phyloP scores from a whole-genome alignment of 805 yeast species.

The Metschnikowia cerradonensis region DNA sequence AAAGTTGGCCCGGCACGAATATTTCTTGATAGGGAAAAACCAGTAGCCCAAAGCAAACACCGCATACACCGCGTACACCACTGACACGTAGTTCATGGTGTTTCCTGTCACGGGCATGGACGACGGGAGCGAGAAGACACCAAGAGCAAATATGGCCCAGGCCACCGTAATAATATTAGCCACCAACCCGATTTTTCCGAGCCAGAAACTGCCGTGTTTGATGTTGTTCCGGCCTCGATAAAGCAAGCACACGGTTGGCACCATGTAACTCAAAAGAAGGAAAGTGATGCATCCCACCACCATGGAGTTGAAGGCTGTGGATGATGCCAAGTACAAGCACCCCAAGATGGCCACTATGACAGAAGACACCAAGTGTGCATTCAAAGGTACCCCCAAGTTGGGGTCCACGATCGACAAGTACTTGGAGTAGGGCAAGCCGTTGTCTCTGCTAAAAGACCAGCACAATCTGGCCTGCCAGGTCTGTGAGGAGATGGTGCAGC shows the following conservation, averaged over 20 bases:
- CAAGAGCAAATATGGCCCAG: constrained; percentile 37
- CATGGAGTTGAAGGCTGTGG: constrained; percentile 40
- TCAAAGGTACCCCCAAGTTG: constrained; percentile 35
- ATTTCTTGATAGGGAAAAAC: constrained; percentile 39
- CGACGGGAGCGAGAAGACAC: constrained; percentile 37
- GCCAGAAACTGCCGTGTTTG: constrained; percentile 40
- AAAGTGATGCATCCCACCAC: constrained; percentile 37
- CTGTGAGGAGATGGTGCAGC: constrained; percentile 39
- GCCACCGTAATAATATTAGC: constrained; percentile 30
- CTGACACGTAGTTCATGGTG: constrained; percentile 28
- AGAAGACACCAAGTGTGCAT: constrained; percentile 37
- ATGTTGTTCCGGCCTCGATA: constrained; percentile 36
- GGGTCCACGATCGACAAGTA: constrained; percentile 36
- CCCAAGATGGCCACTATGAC: constrained; percentile 34
- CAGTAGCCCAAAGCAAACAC: constrained; percentile 36
- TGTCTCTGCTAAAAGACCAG: constrained; percentile 43
- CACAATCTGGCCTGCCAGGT: constrained; percentile 44
- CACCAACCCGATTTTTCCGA: constrained; percentile 34
- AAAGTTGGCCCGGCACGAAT: constrained; percentile 35
- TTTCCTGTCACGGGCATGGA: constrained; percentile 26
- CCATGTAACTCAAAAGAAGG: constrained; percentile 33
- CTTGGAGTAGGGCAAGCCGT: constrained; percentile 40
- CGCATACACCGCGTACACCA: constrained; percentile 27
- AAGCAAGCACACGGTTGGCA: constrained; percentile 33
- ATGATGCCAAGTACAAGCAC: constrained; percentile 33